Percentiles rank a stretch among this genome's conserved stretches.
These are phyloP conservation scores for Hydnum rufescens DNA, from an alignment of 768 basidiomycete genomes.

Conservation along the genomic window DNA sequence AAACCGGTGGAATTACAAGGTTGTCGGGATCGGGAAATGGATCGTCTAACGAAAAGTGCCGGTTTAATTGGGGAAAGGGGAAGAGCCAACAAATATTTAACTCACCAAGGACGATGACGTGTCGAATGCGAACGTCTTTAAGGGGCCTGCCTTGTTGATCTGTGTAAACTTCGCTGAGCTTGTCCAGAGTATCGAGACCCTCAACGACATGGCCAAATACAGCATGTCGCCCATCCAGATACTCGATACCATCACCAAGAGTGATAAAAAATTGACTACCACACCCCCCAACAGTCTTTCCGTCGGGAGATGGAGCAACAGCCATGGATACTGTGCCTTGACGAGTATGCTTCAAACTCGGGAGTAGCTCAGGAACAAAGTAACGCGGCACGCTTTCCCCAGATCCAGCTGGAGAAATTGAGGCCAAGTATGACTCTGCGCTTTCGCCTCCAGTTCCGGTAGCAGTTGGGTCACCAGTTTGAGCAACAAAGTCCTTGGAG, in stretches of 20 bases:
- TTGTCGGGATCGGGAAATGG: conserved; percentile 80
- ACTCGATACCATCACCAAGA: conserved; percentile 74
- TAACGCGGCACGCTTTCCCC: conserved; percentile 38
- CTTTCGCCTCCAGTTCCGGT: conserved; percentile 88
- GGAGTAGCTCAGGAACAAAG: conserved; percentile 65
- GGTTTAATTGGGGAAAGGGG: not conserved
- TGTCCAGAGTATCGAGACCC: conserved; percentile 77
- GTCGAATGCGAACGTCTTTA: conserved; percentile 85
- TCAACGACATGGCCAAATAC: conserved; percentile 95
- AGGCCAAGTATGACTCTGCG: conserved; percentile 56
- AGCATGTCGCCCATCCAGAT: conserved; percentile 84
- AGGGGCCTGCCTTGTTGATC: conserved; percentile 80
- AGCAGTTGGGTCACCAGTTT: conserved; percentile 89
- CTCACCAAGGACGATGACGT: conserved; percentile 85
- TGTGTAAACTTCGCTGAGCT: conserved; percentile 77
- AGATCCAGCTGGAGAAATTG: conserved; percentile 18
- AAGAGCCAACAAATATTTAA: conserved; percentile 6
- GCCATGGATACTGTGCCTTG: conserved; percentile 97
- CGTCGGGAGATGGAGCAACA: conserved; percentile 61
- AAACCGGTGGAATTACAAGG: conserved; percentile 47
- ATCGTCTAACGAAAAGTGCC: conserved; percentile 41
- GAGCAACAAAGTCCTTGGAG: conserved; percentile 92
- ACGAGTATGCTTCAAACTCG: conserved; percentile 61
- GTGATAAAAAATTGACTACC: conserved; percentile 97
- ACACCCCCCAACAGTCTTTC: conserved; percentile 45